phyloP scores from a whole-genome alignment of 1,139 yeast genomes.

The Pichia sp. region DNA sequence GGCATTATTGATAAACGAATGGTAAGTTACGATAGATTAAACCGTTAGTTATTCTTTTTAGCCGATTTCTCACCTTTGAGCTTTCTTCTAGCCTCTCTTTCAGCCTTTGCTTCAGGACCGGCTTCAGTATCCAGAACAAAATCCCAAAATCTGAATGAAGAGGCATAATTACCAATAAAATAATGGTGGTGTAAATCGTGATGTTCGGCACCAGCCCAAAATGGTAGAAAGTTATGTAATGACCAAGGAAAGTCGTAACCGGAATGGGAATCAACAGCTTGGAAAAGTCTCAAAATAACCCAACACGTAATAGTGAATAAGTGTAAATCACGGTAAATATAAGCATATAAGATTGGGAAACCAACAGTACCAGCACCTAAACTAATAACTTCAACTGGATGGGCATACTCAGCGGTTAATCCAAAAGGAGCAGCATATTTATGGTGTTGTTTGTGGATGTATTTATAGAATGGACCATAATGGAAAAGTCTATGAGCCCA shows the following conservation, averaged over 20 bases:
- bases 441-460: constrained; percentile 95
- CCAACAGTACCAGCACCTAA: constrained; percentile 96
- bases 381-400: constrained; percentile 86
- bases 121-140: constrained; percentile 75
- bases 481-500: constrained; percentile 90
- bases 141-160: constrained; percentile 97
- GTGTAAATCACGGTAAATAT: constrained; percentile 62
- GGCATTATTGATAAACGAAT: background rate
- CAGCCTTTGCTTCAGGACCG: constrained; percentile 59
- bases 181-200: constrained; percentile 96
- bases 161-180: constrained; percentile 85
- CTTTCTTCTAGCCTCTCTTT: constrained; percentile 55
- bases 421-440: constrained; percentile 98
- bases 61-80: constrained; percentile 37
- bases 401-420: constrained; percentile 96
- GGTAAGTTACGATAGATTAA: background rate
- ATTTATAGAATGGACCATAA: constrained; percentile 78
- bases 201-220: constrained; percentile 99
- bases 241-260: constrained; percentile 99
- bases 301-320: constrained; percentile 77
- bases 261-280: constrained; percentile 95
- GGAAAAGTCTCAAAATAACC: constrained; percentile 80
- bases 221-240: constrained; percentile 78
- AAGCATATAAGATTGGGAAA: constrained; percentile 69
- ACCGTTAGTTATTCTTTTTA: constrained; percentile 16